Evolutionary conservation across 768 basidiomycete genomes (phyloP).

Genomic region (Tulasnella sp.): DNA sequence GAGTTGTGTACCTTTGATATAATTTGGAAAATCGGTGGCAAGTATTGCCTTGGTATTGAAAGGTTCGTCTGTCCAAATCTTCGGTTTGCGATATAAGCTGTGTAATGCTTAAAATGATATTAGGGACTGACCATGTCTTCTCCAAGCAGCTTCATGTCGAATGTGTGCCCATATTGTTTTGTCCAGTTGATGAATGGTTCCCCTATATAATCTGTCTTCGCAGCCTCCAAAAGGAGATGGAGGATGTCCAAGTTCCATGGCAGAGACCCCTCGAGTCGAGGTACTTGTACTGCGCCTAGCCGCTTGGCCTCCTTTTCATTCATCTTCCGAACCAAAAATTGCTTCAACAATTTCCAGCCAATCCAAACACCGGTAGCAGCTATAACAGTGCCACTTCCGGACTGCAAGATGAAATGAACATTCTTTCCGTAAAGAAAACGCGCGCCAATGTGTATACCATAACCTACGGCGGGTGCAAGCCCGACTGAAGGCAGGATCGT

Average conservation of each 20-base stretch:
- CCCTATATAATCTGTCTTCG: slow-evolving; percentile 25
- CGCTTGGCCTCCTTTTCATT: too few relatives aligned
- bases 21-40: slow-evolving; percentile 45
- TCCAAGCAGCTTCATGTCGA: slow-evolving; percentile 17
- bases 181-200: slow-evolving; percentile 22
- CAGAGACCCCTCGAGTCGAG: too few relatives aligned
- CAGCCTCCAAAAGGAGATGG: slow-evolving; percentile 19
- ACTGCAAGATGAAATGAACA: too few relatives aligned
- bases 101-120: neutral
- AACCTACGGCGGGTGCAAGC: too few relatives aligned
- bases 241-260: slow-evolving; percentile 30
- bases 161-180: slow-evolving; percentile 23
- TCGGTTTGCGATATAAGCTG: slow-evolving; percentile 22
- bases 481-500: too few relatives aligned
- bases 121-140: slow-evolving; percentile 7
- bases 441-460: too few relatives aligned
- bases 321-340: too few relatives aligned
- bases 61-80: slow-evolving; percentile 27
- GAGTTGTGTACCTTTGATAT: slow-evolving; percentile 37
- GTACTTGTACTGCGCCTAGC: too few relatives aligned
- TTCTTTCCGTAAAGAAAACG: too few relatives aligned
- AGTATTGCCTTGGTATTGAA: slow-evolving; percentile 42
- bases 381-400: too few relatives aligned
- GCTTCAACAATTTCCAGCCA: too few relatives aligned
- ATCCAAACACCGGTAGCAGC: too few relatives aligned